Percentiles rank a stretch among this genome's conserved stretches.
phyloP scores from a whole-genome alignment of 2,329 filamentous ascomycete genomes.

The Orbilia blumenaviensis region DNA sequence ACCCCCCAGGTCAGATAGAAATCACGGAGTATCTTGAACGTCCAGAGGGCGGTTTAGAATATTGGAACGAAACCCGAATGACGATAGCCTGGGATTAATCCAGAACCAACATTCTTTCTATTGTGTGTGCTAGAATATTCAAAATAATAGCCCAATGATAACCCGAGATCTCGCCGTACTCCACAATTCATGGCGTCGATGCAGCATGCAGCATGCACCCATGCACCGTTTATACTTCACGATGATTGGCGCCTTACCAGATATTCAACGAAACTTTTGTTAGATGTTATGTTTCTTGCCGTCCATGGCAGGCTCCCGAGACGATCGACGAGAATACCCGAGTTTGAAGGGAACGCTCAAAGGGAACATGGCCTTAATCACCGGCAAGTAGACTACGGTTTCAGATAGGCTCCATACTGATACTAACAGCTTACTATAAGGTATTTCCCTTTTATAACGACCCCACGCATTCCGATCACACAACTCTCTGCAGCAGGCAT shows the following conservation, averaged over 20 bases:
- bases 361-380: conserved; percentile 3
- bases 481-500: conserved; percentile 27
- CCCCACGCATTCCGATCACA: conserved; percentile 39
- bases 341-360: conserved; percentile 28
- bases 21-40: background rate
- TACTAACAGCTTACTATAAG: conserved; percentile 9
- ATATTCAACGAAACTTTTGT: conserved; percentile 8
- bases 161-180: conserved; percentile 52
- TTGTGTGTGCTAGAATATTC: conserved; percentile 25
- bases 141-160: conserved; percentile 44
- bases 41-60: too few species aligned
- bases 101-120: conserved; percentile 7
- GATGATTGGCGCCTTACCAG: conserved; percentile 40
- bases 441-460: conserved; percentile 12
- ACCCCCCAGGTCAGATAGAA: conserved; percentile 22
- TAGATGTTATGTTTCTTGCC: conserved; percentile 9
- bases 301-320: conserved; percentile 31
- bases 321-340: conserved; percentile 31
- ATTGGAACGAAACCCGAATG: too few species aligned
- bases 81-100: conserved; percentile 24
- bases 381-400: conserved; percentile 12
- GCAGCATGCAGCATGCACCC: conserved; percentile 47
- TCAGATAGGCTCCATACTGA: conserved; percentile 16
- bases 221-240: conserved; percentile 37
- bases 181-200: conserved; percentile 48